Evolutionary conservation across 345 rosid species (phyloP), one percentile per base, ranked within the genome.

Genomic region (Rhizophora mangle): DNA sequence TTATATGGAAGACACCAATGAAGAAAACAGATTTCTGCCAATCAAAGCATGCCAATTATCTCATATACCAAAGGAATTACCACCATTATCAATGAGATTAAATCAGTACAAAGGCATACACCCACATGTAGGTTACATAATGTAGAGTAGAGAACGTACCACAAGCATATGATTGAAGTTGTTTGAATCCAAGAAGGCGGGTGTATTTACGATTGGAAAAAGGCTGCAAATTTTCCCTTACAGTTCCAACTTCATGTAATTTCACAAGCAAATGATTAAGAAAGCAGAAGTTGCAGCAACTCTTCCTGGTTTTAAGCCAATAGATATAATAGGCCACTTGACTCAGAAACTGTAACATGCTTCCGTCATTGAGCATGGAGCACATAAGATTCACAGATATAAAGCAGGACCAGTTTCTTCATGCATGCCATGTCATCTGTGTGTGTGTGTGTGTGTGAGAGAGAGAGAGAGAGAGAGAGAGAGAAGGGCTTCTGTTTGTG

Each of bases 1-100:
- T 76, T 63, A 49, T 71, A 71, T 65, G 78, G 81, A 72, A 70
- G 79, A 83, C 72, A 69, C 60, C 39, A 66, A 74, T 15, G 5
- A 43, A 76, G 43, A 65, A 72, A 76, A 76, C 57, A 61, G 31
- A 65, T 62, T 68, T 68, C 76, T 69, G 57, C 71, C 79, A 78
- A 74, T 74, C 81, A 73, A 76, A 69, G 72, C 79, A 68, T 58
- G 18, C 69, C 59, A 19, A 37, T 67, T 70, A 68, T 61, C 8
- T 53, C 18, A 30, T 10, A 29, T 47, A 61, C 64, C 60, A 68
- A 77, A 11, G 49, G 49, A 11, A 43, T 13, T 43, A 43, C 1
- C 49, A 43, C 5, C 16, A 43, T 43, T 19, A 43, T 13, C 49
- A 4, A 19, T 3, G 49, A 19, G 16, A 13, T 43, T 15, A 43